Base-by-base conservation (phyloP, 352 stramenopile genomes). In the Phytophthora colocasiae region DNA sequence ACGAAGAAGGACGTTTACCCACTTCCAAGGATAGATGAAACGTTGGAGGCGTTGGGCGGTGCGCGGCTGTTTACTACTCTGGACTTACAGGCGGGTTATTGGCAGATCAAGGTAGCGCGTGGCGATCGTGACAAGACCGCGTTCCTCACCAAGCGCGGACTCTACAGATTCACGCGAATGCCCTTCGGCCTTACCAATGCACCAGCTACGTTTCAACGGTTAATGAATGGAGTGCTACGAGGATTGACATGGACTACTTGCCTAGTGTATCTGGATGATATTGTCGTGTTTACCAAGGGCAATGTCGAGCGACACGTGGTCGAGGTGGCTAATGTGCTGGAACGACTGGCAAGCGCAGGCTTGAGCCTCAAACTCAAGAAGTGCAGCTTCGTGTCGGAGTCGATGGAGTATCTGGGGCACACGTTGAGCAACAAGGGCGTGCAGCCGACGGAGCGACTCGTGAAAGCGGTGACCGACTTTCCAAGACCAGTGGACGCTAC, bases 1-100 rank as follows among this genome's bases (percentile, higher is more conserved):
- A 59, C 27, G 6, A 52, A 52, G 32, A 41, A 36, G 5, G 53
- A 61, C 7, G 41, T 61, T 7, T 61, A 61, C 17, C 53, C 53
- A 1, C 17, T 61, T 3, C 41, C 53, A 4, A 8, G 53, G n/a
- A 61, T 61, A 4, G 53, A 52, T 19, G 41, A 61, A 22, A 61
- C 41, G 9, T n/a, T 52, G 8, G 53, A 38, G 6, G 29, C 41
- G 4, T 31, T 61, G 5, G 39, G 29, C 4, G 53, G 41, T 2
- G 53, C 31, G 9, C 1, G n/a, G 1, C 12, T 61, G 5, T 61
- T 61, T 7, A 46, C 53, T 1, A 61, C 41, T 1, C 17, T 61
- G 0, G 40, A 45, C 9, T 19, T 52, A 1, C 14, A 22, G 1
- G 27, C 40, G 1, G 53, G 53, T 8, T 61, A 61, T 14, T 58